Evolutionary conservation across 1,284 basidiomycete genomes (phyloP), one percentile per base, ranked within the genome.

Genomic region (Microbotryomycetes sp.): DNA sequence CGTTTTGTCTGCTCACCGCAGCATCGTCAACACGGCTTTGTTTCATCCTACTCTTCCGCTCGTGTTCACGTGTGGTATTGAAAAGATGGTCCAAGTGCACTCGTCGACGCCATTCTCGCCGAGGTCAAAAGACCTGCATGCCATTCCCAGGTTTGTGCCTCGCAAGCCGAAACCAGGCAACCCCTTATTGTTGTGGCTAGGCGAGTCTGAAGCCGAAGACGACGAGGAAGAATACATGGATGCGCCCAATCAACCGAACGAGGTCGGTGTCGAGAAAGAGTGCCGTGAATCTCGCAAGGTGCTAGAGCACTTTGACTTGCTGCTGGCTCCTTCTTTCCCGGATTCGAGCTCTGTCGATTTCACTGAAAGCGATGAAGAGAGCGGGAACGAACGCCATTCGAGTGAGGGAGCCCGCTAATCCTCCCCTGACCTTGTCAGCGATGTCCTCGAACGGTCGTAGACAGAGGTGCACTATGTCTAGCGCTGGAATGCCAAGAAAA

Each of bases 41-140:
- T 82, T 88, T 61, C 88, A 89, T 71, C 87, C 88, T 1, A 76
- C 80, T n/a, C 77, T 85, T 31, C 80, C 85, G 3, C 79, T 85
- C 56, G 76, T 87, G 27, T 79, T 81, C 45, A 87, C 86, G 3
- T 78, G 83, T 2, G 87, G 87, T 2, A 81, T 89, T 30, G 88
- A 89, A 71, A 81, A 82, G 27, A 76, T 82, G 63, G 79, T 89
- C 45, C 70, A 83, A n/a, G 73, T 88, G 3, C 88, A 89, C 72
- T 83, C 83, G 64, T 81, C 84, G 5, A 83, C 81, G 7, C 70
- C 76, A 15, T 76, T 76, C 15, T 79, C 81, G 1, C 82, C 83
- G 0, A 82, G 79, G 63, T 76, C 76, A 11, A 71, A 76, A 41
- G 72, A 77, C 47, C 70, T 86, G 41, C 54, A 71, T 26, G 23